Evolutionary conservation across 345 rosid species (phyloP), one percentile per base, ranked within the genome.

Genomic region (Euphorbia peplus): DNA sequence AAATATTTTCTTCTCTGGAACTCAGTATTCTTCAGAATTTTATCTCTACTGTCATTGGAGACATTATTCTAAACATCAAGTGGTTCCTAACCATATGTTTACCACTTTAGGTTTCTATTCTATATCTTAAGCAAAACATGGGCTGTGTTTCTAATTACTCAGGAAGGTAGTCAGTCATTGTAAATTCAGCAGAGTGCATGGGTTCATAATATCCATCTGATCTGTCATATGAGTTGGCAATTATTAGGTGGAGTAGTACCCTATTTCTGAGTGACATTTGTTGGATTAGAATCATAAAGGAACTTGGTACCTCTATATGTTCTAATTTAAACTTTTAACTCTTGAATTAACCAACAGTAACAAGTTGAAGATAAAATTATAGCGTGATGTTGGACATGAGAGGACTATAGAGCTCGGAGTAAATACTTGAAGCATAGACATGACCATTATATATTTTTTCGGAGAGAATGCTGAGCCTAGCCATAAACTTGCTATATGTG

Each of bases 381-480:
- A 21, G 46, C 7, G 25, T 18, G 32, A 59, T 32, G 46, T 46
- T 59, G 24, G 44, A 59, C 46, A 59, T 59, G 25, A 32, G 15
- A 32, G 63, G 63, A 58, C 50, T 41, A 8, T n/a, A 19, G 64
- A 61, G 11, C 65, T 61, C 13, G 46, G 5, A 22, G 65, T 37
- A 10, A 26, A 56, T 11, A 56, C 4, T 26, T 25, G 35, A 28
- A 26, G 30, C 61, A 56, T 56, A 26, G 30, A 24, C 14, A 11
- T 22, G 29, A 12, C 30, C 30, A 4, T 47, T 47, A 0, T 4
- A 9, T 10, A 54, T 22, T 4, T 11, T 24, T 22, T 0, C 13
- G 21, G 56, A 55, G 16, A 55, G 14, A 11, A 1, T 26, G 16
- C 28, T 26, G 60, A 24, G 37, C 18, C 25, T 26, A 56, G 10